A percentile compares a stretch with the other conserved stretches of the same genome.
These are phyloP conservation scores for Geopyxis carbonaria DNA, from an alignment of 495 filamentous ascomycete genomes.

Conservation along the genomic window DNA sequence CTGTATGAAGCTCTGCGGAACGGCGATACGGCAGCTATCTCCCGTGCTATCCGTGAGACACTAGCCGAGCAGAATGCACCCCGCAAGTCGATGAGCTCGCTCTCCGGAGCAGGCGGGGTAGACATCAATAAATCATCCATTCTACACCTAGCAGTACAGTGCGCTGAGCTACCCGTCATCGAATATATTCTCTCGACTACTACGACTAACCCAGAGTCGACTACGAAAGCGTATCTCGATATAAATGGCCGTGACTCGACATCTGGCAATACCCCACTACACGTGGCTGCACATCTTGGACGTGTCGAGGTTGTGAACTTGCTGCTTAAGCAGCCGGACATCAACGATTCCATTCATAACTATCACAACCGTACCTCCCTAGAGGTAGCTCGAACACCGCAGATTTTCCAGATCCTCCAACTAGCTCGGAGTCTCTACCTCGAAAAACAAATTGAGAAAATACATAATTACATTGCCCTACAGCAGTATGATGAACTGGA, in stretches of 20 bases:
- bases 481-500: constrained; percentile 62
- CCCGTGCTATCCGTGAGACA: constrained; percentile 62
- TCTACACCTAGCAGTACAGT: constrained; percentile 90
- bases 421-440: constrained; percentile 79
- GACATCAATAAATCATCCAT: constrained; percentile 65
- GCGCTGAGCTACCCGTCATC: constrained; percentile 86
- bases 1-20: constrained; percentile 81
- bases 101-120: constrained; percentile 26
- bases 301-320: constrained; percentile 60
- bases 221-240: constrained; percentile 36
- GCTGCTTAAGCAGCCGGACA: constrained; percentile 56
- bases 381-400: constrained; percentile 74
- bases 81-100: constrained; percentile 35
- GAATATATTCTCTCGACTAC: constrained; percentile 76
- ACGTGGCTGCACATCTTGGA: constrained; percentile 71
- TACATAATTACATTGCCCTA: constrained; percentile 55
- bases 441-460: constrained; percentile 63
- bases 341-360: constrained; percentile 86
- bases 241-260: constrained; percentile 68
- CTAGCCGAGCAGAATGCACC: constrained; percentile 32
- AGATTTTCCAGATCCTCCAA: constrained; percentile 90
- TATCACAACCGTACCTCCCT: constrained; percentile 71
- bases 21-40: constrained; percentile 80
- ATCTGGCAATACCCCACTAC: constrained; percentile 85
- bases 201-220: constrained; percentile 32